These are phyloP conservation scores for Phytophthora agathidicida DNA, from an alignment of 352 stramenopile species.

Conservation along the genomic window DNA sequence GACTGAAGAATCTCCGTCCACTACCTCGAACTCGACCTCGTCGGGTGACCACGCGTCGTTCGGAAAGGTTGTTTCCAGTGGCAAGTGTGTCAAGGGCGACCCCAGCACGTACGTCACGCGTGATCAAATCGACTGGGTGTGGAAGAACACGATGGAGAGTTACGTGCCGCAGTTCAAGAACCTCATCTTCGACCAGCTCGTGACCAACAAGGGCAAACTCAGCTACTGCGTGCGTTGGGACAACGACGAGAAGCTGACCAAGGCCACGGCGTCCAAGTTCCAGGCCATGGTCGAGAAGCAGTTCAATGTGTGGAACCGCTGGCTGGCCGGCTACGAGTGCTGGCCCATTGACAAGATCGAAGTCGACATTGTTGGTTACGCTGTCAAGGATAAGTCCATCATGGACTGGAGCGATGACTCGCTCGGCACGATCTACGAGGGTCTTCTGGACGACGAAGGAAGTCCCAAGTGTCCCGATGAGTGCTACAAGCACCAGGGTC, in stretches of 20 bases:
- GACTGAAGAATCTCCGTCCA: no score
- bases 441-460: constrained; percentile 31
- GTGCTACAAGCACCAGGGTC: constrained; percentile 43
- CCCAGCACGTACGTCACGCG: background rate
- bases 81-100: constrained; percentile 8
- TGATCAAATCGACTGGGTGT: constrained; percentile 4
- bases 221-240: constrained; percentile 17
- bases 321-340: constrained; percentile 11
- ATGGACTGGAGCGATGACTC: constrained; percentile 49
- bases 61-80: background rate
- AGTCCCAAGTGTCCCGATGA: constrained; percentile 38
- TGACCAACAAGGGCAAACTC: constrained; percentile 5
- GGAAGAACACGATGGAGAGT: constrained; percentile 6
- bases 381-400: constrained; percentile 36
- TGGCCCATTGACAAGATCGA: constrained; percentile 2
- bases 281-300: constrained; percentile 7
- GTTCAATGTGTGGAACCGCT: constrained; percentile 6
- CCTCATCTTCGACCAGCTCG: constrained; percentile 17
- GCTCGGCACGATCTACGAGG: constrained; percentile 42
- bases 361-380: constrained; percentile 33
- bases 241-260: constrained; percentile 5
- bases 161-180: constrained; percentile 8
- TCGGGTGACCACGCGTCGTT: constrained; percentile 6
- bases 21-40: no score
- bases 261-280: constrained; percentile 12